Evolutionary conservation across 306 rosid species (phyloP), one percentile per base, ranked within the genome.

Genomic region (Purshia tridentata): DNA sequence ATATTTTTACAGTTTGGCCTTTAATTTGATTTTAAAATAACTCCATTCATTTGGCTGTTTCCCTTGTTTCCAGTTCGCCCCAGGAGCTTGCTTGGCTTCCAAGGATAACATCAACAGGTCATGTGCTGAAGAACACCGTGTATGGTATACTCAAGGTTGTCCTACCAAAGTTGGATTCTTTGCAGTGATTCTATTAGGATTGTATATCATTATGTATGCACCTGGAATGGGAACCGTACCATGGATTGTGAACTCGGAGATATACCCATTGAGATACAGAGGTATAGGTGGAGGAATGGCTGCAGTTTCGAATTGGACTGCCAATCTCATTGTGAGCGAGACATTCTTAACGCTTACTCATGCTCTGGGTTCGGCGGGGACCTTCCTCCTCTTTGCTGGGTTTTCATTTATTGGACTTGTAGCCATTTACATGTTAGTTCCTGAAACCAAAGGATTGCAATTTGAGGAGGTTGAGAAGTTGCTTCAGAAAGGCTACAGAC

Each of bases 161-260:
- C 98, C 96, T 2, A 90, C 84, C 81, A 88, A 40, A 66, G 52
- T 92, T 13, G 98, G 94, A 20, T 41, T 90, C 78, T 67, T 90
- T 46, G 94, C 96, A 0, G 94, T 92, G n/a, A 49, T 77, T 7
- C 72, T 88, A 8, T 82, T 92, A 10, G 96, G 89, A 73, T 20
- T 88, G 20, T 90, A 92, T 72, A 90, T 92, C 23, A 77, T 92
- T 12, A 49, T 74, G 3, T 92, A 90, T 52, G 81, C 96, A 0
- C 98, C 96, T 0, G 98, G 98, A 44, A 87, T 92, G 86, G 96
- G 95, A 72, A 88, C 92, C 0, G 86, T 84, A 4, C 98, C 98
- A 1, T 92, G 96, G 98, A 82, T 92, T 71, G 83, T 92, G 52
- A 90, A 90, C 82, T 85, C 94, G 0, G 96, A 92, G 88, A 88